Conservation (phyloP, 768 basidiomycete species). For the Tylopilus vinaceipallidus region DNA sequence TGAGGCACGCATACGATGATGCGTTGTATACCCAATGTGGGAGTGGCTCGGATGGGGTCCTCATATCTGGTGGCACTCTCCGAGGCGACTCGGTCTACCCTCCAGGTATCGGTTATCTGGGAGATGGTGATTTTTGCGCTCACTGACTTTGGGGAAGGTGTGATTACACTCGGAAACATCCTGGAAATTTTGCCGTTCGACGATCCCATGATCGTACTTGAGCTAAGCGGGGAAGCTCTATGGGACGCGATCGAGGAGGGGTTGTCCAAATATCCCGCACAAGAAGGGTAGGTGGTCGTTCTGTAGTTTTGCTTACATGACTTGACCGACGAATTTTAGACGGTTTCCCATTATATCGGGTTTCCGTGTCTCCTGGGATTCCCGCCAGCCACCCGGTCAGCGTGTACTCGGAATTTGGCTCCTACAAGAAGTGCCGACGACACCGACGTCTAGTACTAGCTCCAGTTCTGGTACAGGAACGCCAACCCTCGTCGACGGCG, state of each 20-base stretch:
- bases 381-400: constrained; percentile 62
- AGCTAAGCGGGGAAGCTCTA: constrained; percentile 73
- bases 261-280: constrained; percentile 78
- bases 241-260: constrained; percentile 79
- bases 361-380: constrained; percentile 85
- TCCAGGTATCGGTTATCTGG: constrained; percentile 48
- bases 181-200: constrained; percentile 88
- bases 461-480: constrained; percentile 23
- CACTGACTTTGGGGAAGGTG: constrained; percentile 41
- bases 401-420: constrained; percentile 76
- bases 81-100: constrained; percentile 86
- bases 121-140: background rate
- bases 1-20: constrained; percentile 81
- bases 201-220: constrained; percentile 78
- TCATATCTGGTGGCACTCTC: constrained; percentile 81
- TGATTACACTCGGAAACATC: constrained; percentile 81
- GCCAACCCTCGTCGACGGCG: constrained; percentile 42
- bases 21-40: constrained; percentile 53
- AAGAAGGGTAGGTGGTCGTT: constrained; percentile 71
- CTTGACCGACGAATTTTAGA: constrained; percentile 40
- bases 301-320: background rate
- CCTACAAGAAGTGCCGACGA: constrained; percentile 34
- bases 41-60: constrained; percentile 73
- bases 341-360: constrained; percentile 90
- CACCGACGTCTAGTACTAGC: constrained; percentile 21